Percentiles rank a stretch among this genome's conserved stretches.
Conservation (phyloP, 2,329 filamentous ascomycete genomes). For the Aspergillus tamarii region DNA sequence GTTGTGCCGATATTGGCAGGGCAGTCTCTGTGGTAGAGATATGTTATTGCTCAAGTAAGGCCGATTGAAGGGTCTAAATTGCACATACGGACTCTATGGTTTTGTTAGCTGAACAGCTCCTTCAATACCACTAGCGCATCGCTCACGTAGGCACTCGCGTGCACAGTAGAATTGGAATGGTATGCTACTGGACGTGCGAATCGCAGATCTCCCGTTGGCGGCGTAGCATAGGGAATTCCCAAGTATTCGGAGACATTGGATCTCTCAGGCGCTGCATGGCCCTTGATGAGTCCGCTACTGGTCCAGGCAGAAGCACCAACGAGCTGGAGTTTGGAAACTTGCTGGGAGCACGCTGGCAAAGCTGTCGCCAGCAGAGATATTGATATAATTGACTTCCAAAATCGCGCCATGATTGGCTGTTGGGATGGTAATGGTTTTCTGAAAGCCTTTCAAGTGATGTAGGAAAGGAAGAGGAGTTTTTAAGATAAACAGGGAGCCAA, state of each 20-base stretch:
- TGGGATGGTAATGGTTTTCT: background rate
- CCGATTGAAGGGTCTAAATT: background rate
- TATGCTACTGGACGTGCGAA: constrained; percentile 30
- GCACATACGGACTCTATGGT: constrained; percentile 21
- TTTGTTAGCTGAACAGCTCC: background rate
- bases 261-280: constrained; percentile 21
- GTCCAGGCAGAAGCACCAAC: constrained; percentile 20
- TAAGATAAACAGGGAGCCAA: background rate
- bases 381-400: constrained; percentile 1
- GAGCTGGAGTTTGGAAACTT: background rate
- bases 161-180: constrained; percentile 12
- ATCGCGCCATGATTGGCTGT: background rate
- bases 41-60: background rate
- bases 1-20: constrained; percentile 21
- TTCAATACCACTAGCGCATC: background rate
- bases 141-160: constrained; percentile 17
- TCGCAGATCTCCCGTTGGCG: constrained; percentile 31
- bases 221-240: constrained; percentile 33
- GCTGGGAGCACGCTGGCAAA: background rate
- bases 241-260: constrained; percentile 29
- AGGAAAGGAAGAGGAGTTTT: background rate
- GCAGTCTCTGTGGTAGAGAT: constrained; percentile 22
- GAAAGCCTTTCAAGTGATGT: background rate
- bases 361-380: background rate
- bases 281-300: constrained; percentile 28